Conservation (phyloP, 371 early-diverging fungal species). For the Blakeslea trispora region DNA sequence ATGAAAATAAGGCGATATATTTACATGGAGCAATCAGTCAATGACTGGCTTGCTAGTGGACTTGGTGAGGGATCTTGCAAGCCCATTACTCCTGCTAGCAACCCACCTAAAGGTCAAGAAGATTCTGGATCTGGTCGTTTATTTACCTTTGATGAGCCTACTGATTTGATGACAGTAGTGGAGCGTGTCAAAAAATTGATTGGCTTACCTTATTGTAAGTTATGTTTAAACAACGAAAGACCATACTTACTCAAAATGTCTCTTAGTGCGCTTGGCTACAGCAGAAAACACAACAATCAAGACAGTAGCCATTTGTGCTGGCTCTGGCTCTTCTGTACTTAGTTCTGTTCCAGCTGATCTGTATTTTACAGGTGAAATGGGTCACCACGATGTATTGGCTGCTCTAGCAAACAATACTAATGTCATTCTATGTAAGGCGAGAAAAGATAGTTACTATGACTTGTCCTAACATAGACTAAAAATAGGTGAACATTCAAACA, state of each 20-base stretch:
- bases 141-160: constrained; percentile 64
- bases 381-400: constrained; percentile 89
- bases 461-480: not conserved
- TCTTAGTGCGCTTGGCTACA: constrained; percentile 75
- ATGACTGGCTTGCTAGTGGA: constrained; percentile 82
- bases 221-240: too few species aligned
- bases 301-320: constrained; percentile 94
- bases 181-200: constrained; percentile 66
- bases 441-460: not conserved
- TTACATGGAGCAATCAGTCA: constrained; percentile 43
- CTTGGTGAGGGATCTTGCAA: constrained; percentile 55
- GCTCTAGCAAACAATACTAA: constrained; percentile 74
- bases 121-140: constrained; percentile 77
- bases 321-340: constrained; percentile 79
- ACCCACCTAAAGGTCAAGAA: constrained; percentile 67
- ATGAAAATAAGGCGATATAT: not conserved
- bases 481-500: constrained; percentile 85
- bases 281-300: constrained; percentile 55
- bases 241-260: not conserved
- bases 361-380: constrained; percentile 95
- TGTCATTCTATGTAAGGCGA: constrained; percentile 81
- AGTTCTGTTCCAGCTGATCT: constrained; percentile 63
- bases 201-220: constrained; percentile 62
- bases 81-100: constrained; percentile 57
- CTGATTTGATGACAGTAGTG: constrained; percentile 57